Evolutionary conservation across 2,329 filamentous ascomycete genomes (phyloP).

Genomic region (Pseudogymnoascus sp.): DNA sequence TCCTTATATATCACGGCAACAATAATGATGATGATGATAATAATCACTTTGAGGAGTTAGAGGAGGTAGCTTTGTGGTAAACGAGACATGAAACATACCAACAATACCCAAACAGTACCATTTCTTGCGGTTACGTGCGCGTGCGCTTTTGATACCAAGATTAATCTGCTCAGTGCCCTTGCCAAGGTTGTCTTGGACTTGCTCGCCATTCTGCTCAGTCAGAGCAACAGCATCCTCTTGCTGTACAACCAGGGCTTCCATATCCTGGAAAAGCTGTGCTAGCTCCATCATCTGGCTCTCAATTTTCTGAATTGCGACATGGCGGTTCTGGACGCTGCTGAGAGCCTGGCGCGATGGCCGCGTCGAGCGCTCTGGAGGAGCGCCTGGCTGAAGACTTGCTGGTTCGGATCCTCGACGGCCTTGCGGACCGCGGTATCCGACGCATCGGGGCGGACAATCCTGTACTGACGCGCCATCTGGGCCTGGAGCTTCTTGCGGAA

Average conservation of each 20-base stretch:
- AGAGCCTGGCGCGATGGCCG: conserved; percentile 72
- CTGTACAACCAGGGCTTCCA: conserved; percentile 78
- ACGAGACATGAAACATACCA: conserved; percentile 31
- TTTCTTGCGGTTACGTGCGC: conserved; percentile 65
- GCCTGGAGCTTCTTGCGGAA: conserved; percentile 76
- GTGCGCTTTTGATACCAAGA: no score
- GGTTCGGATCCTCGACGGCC: conserved; percentile 65
- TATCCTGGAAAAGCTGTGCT: conserved; percentile 79
- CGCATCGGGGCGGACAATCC: conserved; percentile 79
- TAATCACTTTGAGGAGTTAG: not conserved
- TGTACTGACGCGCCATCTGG: conserved; percentile 82
- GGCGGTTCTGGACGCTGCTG: conserved; percentile 72
- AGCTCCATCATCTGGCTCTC: conserved; percentile 85
- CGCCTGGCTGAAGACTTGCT: conserved; percentile 82
- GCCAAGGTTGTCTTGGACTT: conserved; percentile 75
- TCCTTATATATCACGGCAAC: not conserved
- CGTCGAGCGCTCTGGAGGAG: conserved; percentile 74
- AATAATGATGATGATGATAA: not conserved
- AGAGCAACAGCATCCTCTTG: conserved; percentile 74
- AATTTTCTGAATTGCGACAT: conserved; percentile 85
- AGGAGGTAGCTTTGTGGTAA: not conserved
- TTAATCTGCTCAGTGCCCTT: conserved; percentile 62
- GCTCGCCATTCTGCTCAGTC: conserved; percentile 82
- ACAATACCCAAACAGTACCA: conserved; percentile 86
- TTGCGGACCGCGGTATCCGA: conserved; percentile 69